phyloP scores from a whole-genome alignment of 2,329 filamentous ascomycete species.

The Metarhizium rileyi region DNA sequence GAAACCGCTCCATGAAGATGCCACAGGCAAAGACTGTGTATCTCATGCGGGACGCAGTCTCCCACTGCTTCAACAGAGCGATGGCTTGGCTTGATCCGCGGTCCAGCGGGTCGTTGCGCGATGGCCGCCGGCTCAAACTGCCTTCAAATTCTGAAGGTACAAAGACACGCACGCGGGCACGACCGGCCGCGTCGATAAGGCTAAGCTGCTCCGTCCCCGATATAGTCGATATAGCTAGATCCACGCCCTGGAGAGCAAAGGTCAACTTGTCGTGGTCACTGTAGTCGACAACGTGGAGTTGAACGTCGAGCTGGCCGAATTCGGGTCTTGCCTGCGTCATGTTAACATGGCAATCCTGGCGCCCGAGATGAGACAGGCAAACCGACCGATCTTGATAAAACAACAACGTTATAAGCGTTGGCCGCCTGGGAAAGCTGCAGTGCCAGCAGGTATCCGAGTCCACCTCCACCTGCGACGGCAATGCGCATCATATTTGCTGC shows the following conservation, averaged over 20 bases:
- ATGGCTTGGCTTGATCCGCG: constrained; percentile 48
- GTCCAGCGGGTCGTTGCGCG: constrained; percentile 47
- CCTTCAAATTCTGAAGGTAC: constrained; percentile 72
- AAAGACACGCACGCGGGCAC: constrained; percentile 55
- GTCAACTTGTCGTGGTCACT: constrained; percentile 44
- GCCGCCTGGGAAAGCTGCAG: constrained; percentile 45
- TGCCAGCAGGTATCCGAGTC: constrained; percentile 34
- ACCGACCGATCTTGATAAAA: constrained; percentile 49
- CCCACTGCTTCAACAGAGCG: constrained; percentile 44
- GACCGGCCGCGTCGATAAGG: constrained; percentile 61
- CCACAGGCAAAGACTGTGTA: constrained; percentile 67
- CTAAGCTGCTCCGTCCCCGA: constrained; percentile 56
- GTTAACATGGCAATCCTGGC: constrained; percentile 12
- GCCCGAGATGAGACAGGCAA: constrained; percentile 1
- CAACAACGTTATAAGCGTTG: constrained; percentile 57
- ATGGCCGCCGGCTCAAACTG: constrained; percentile 41
- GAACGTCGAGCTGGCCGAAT: constrained; percentile 47
- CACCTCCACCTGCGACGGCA: constrained; percentile 36
- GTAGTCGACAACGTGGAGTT: constrained; percentile 63
- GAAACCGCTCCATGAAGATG: constrained; percentile 67
- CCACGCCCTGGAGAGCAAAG: constrained; percentile 60
- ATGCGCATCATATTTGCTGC: constrained; percentile 35
- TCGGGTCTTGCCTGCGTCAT: constrained; percentile 39
- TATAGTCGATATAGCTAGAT: constrained; percentile 68
- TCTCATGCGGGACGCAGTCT: constrained; percentile 42